Evolutionary conservation across 2,329 filamentous ascomycete species (phyloP), one percentile per base, ranked within the genome.

Genomic region (Hypoxylon sp.): DNA sequence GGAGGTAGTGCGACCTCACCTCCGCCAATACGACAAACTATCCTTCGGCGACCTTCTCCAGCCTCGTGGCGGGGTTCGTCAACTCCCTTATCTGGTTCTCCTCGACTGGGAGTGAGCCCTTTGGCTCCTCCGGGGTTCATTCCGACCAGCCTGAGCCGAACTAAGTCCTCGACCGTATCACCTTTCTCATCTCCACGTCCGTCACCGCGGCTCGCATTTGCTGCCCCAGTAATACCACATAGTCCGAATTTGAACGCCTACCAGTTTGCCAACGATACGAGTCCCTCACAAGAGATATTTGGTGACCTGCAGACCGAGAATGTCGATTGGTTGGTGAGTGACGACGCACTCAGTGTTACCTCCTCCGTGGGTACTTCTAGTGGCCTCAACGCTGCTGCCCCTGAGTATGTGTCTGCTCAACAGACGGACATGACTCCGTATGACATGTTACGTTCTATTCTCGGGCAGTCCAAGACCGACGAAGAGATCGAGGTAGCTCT

Each of bases 271-370:
- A 95, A 89, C 76, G 94, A 97, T 75, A 87, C 90, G 19, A 93
- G 90, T 52, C 91, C 93, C 5, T 89, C 92, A 17, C 90, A 91
- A 48, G 94, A 98, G 76, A 92, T 93, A 66, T 95, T 97, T 77
- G 94, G 94, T 62, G 94, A 98, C 75, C 91, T 94, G 76, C 94
- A 95, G 72, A 93, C 91, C 69, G 95, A 98, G 79, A 97, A 96
- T 74, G 94, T 99, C 57, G 95, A 98, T 80, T 98, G 95, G 96
- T 86, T 98, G 49, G 93, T 98, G 73, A 96, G 96, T 78, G 94
- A 97, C 79, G 91, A 93, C 75, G 89, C 88, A 59, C 92, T 91
- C 75, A 94, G 91, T 73, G 88, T 94, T 63, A 90, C 93, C 23
- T 97, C 94, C 23, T 92, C 90, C 6, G 80, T 87, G 43, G 86